Conservation (phyloP, 805 yeast species). For the Schizosaccharomyces cryophilus region DNA sequence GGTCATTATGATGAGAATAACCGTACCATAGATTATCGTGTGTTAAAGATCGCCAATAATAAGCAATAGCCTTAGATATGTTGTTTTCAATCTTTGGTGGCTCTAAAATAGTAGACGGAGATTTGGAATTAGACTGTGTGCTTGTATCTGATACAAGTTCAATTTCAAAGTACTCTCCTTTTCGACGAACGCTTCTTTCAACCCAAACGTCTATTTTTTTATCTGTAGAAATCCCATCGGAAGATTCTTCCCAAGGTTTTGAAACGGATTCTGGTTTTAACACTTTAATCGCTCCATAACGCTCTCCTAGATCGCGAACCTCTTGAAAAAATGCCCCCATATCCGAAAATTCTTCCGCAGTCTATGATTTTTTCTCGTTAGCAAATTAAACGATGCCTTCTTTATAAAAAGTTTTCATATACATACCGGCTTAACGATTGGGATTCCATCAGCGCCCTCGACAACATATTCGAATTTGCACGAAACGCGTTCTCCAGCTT, state of each 20-base stretch:
- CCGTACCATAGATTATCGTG: background rate
- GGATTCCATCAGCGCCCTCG: background rate
- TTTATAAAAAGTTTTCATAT: background rate
- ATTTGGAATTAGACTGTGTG: background rate
- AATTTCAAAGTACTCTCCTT: background rate
- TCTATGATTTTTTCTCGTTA: background rate
- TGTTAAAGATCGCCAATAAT: background rate
- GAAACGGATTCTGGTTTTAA: background rate
- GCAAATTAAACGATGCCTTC: background rate
- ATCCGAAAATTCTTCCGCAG: background rate
- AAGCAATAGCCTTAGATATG: background rate
- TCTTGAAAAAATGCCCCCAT: background rate
- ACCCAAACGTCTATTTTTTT: background rate
- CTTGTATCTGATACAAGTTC: background rate
- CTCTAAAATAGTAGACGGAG: background rate
- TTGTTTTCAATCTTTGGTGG: background rate
- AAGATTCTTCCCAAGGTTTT: background rate
- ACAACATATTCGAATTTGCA: background rate
- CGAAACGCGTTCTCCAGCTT: background rate
- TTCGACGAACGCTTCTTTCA: background rate
- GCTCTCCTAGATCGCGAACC: background rate
- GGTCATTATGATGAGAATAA: background rate
- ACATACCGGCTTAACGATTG: background rate
- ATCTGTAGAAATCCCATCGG: background rate
- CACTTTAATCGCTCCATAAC: background rate